phyloP scores from a whole-genome alignment of 306 rosid species.

The Quillaja saponaria region DNA sequence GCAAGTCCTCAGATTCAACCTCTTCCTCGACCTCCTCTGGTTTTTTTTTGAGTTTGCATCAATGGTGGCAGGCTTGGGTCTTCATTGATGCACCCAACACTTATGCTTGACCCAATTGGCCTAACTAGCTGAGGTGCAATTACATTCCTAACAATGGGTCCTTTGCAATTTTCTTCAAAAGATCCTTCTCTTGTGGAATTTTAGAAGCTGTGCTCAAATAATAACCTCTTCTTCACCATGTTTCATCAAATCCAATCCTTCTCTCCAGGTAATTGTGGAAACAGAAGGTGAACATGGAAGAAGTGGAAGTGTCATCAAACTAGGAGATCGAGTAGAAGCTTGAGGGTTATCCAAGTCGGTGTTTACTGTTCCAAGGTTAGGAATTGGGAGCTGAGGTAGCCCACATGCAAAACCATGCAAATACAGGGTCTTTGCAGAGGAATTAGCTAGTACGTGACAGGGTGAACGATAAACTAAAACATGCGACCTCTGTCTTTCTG shows the following conservation, averaged over 20 bases:
- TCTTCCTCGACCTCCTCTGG: conserved; percentile 64
- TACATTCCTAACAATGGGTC: conserved; percentile 39
- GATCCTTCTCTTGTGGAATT: conserved; percentile 72
- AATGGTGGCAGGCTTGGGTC: conserved; percentile 14
- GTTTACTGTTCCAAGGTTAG: conserved; percentile 32
- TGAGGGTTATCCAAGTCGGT: conserved; percentile 14
- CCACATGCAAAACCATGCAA: conserved; percentile 48
- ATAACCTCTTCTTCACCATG: conserved; percentile 29
- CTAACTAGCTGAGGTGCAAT: conserved; percentile 77
- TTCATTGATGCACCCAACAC: conserved; percentile 61
- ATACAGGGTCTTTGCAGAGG: conserved; percentile 35
- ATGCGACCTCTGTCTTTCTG: conserved; percentile 58
- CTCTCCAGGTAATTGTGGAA: conserved; percentile 7
- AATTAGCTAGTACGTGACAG: conserved; percentile 44
- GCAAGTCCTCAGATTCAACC: conserved; percentile 67
- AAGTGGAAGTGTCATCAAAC: conserved; percentile 61
- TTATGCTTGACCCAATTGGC: conserved; percentile 71
- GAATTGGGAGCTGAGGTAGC: conserved; percentile 43
- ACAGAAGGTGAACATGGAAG: conserved; percentile 46
- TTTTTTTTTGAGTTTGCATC: conserved; percentile 30
- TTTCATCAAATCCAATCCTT: conserved; percentile 29
- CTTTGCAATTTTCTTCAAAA: conserved; percentile 60
- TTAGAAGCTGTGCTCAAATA: conserved; percentile 44
- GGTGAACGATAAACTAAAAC: conserved; percentile 51
- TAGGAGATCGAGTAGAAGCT: background rate